phyloP scores from a whole-genome alignment of 2,329 filamentous ascomycete species.

The Monosporascus sp. region DNA sequence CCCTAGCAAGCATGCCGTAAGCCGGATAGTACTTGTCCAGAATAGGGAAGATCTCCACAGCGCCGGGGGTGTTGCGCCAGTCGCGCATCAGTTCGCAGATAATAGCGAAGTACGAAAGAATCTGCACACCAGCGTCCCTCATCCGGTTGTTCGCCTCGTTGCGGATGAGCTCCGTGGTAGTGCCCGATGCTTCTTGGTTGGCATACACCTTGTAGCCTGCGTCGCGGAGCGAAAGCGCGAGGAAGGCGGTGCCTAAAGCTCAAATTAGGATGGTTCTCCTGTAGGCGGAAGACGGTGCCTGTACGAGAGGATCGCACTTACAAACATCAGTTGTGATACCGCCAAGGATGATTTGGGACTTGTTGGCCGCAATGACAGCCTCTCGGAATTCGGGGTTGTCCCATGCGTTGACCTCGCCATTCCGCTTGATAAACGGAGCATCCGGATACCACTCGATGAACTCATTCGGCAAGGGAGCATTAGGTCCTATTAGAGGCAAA shows the following conservation, averaged over 20 bases:
- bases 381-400: conserved; percentile 65
- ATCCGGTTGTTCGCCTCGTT: conserved; percentile 63
- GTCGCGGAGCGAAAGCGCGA: conserved; percentile 64
- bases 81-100: conserved; percentile 66
- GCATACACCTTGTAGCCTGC: conserved; percentile 71
- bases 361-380: conserved; percentile 59
- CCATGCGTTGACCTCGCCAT: conserved; percentile 73
- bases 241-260: conserved; percentile 54
- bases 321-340: conserved; percentile 74
- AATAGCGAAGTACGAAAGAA: conserved; percentile 58
- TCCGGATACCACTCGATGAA: conserved; percentile 63
- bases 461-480: conserved; percentile 65
- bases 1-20: conserved; percentile 59
- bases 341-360: conserved; percentile 65
- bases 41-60: conserved; percentile 54
- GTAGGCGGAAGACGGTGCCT: conserved; percentile 13
- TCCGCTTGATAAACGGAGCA: conserved; percentile 59
- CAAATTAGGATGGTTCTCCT: neutral
- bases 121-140: conserved; percentile 60
- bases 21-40: conserved; percentile 60
- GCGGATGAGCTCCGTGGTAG: conserved; percentile 54
- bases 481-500: conserved; percentile 47
- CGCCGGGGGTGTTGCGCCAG: conserved; percentile 54
- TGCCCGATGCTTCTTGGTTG: conserved; percentile 67
- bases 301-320: conserved; percentile 22